phyloP scores from a whole-genome alignment of 208 protist genomes.

The Crithidia thermophila region DNA sequence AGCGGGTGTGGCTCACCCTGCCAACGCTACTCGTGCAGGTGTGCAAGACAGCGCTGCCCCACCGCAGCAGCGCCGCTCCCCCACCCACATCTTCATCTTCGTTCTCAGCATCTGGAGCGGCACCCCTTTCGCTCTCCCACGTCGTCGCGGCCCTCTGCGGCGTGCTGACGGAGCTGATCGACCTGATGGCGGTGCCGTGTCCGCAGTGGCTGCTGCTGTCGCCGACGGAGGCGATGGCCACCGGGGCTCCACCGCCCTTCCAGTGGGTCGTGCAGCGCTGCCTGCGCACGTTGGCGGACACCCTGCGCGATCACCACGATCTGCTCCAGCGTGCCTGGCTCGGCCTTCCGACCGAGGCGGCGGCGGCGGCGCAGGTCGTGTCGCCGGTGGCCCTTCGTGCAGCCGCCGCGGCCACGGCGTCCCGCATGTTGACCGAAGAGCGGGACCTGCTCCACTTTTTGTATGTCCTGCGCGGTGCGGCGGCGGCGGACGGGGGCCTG shows the following conservation, averaged over 20 bases:
- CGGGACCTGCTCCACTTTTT: constrained; percentile 18
- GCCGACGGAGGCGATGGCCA: constrained; percentile 24
- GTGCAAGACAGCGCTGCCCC: constrained; percentile 7
- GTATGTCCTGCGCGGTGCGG: constrained; percentile 20
- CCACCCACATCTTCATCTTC: too few species aligned
- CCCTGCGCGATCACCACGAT: constrained; percentile 17
- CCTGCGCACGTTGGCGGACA: constrained; percentile 18
- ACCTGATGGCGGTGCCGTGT: constrained; percentile 3
- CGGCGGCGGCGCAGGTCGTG: background rate
- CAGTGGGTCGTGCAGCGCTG: constrained; percentile 39
- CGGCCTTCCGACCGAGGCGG: background rate
- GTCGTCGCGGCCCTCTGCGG: constrained; percentile 18
- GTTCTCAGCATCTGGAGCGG: background rate
- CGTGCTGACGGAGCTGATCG: constrained; percentile 8
- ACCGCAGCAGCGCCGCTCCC: background rate
- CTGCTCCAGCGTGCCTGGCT: constrained; percentile 29
- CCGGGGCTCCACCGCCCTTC: constrained; percentile 27
- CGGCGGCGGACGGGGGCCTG: constrained; percentile 18
- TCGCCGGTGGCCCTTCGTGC: background rate
- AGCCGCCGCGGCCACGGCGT: constrained; percentile 11
- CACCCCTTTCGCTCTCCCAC: constrained; percentile 11
- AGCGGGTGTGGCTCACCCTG: constrained; percentile 46
- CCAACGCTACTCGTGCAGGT: constrained; percentile 37
- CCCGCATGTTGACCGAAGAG: constrained; percentile 7
- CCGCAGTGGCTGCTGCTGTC: constrained; percentile 29